Percentiles rank a stretch among this genome's conserved stretches.
These are phyloP conservation scores for Truncatella angustata DNA, from an alignment of 2,329 filamentous ascomycete species.

Conservation along the genomic window DNA sequence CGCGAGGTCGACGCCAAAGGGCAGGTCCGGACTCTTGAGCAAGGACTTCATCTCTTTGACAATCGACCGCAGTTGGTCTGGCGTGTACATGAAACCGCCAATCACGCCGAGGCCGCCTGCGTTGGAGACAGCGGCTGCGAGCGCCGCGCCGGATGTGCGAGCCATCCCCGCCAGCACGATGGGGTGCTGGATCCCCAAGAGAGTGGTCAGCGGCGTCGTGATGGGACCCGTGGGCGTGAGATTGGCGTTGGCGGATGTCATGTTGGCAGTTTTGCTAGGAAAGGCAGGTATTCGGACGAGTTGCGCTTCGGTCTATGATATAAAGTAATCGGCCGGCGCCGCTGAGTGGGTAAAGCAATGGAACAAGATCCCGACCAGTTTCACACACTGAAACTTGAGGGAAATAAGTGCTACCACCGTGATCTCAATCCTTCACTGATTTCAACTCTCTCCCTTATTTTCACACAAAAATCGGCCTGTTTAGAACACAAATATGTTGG, in stretches of 20 bases:
- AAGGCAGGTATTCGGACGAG: no score
- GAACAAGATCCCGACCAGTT: no score
- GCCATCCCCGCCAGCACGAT: constrained; percentile 95
- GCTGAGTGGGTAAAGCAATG: no score
- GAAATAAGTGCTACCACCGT: no score
- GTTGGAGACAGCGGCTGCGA: constrained; percentile 85
- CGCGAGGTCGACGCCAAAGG: constrained; percentile 89
- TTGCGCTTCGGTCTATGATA: no score
- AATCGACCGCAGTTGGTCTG: constrained; percentile 72
- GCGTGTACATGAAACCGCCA: constrained; percentile 70
- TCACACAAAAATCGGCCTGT: no score
- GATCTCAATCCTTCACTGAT: no score
- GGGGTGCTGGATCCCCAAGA: constrained; percentile 83
- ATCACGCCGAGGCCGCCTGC: constrained; percentile 81
- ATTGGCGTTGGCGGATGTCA: constrained; percentile 11
- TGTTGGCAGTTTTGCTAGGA: not conserved
- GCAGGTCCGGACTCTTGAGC: constrained; percentile 64
- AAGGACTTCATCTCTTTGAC: constrained; percentile 82
- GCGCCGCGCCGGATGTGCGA: constrained; percentile 71
- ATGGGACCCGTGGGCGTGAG: constrained; percentile 43
- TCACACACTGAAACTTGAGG: no score
- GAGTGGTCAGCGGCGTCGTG: constrained; percentile 72
- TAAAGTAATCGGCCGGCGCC: no score
- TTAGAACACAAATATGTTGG: no score
- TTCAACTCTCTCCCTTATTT: no score